Percentiles rank a stretch among this genome's conserved stretches.
Evolutionary conservation across 495 filamentous ascomycete species (phyloP).

Genomic region (Neurospora sp.): DNA sequence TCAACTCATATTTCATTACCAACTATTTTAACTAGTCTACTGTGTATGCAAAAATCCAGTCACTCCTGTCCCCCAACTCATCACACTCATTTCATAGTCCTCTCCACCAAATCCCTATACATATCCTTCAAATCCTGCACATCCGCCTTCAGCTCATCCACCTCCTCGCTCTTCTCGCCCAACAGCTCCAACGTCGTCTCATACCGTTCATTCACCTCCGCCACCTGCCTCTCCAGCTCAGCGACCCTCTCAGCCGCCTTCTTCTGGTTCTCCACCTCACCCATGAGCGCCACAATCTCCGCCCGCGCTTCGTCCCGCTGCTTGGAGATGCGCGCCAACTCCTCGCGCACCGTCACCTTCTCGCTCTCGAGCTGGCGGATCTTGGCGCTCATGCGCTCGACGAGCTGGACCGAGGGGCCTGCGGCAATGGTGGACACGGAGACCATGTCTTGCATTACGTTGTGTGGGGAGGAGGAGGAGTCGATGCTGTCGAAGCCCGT

Average conservation of each 20-base stretch:
- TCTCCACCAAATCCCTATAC: slow-evolving; percentile 84
- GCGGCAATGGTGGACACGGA: slow-evolving; percentile 81
- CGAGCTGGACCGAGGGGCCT: slow-evolving; percentile 87
- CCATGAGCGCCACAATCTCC: slow-evolving; percentile 82
- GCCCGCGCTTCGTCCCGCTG: slow-evolving; percentile 87
- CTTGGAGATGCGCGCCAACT: slow-evolving; percentile 62
- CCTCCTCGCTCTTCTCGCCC: slow-evolving; percentile 91
- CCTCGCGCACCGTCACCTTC: slow-evolving; percentile 75
- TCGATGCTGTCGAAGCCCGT: slow-evolving; percentile 45
- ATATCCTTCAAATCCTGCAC: slow-evolving; percentile 89
- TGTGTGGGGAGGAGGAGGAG: slow-evolving; percentile 55
- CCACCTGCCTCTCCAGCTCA: slow-evolving; percentile 56
- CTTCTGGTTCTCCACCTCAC: slow-evolving; percentile 65
- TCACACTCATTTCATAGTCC: slow-evolving; percentile 48
- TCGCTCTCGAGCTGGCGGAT: slow-evolving; percentile 87
- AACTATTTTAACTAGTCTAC: neutral
- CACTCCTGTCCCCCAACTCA: neutral
- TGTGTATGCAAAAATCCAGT: neutral
- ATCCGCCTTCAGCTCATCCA: slow-evolving; percentile 83
- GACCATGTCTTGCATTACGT: slow-evolving; percentile 76
- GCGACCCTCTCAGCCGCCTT: slow-evolving; percentile 47
- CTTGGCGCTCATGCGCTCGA: slow-evolving; percentile 91
- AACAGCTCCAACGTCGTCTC: slow-evolving; percentile 88
- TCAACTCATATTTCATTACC: neutral
- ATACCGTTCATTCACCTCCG: slow-evolving; percentile 60